Evolutionary conservation across 2,329 filamentous ascomycete species (phyloP).

Genomic region (Capronia epimyces): DNA sequence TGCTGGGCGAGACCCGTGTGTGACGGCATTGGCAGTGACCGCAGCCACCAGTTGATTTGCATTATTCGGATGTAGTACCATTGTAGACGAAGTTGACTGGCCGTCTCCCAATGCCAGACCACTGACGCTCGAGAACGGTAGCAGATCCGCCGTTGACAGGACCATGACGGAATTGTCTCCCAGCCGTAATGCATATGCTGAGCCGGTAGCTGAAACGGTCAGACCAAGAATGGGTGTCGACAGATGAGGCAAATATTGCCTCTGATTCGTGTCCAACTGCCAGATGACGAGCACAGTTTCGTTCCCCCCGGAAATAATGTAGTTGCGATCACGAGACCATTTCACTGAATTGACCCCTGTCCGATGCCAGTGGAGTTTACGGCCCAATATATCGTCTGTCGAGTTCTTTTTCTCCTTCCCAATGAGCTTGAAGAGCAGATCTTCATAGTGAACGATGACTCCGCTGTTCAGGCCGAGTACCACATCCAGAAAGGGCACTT

Average conservation of each 20-base stretch:
- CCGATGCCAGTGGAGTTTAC: slow-evolving; percentile 86
- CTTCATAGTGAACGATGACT: slow-evolving; percentile 73
- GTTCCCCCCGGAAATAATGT: slow-evolving; percentile 84
- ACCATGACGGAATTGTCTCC: slow-evolving; percentile 91
- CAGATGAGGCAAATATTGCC: slow-evolving; percentile 83
- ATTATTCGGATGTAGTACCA: slow-evolving; percentile 57
- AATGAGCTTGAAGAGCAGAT: slow-evolving; percentile 58
- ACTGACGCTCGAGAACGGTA: slow-evolving; percentile 65
- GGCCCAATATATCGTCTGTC: slow-evolving; percentile 47
- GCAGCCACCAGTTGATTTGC: slow-evolving; percentile 63
- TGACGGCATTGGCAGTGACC: slow-evolving; percentile 48
- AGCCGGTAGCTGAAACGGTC: slow-evolving; percentile 70
- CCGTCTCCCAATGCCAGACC: slow-evolving; percentile 52
- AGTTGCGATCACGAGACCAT: slow-evolving; percentile 91
- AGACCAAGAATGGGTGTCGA: slow-evolving; percentile 79
- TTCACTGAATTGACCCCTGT: slow-evolving; percentile 76
- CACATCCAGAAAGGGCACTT: slow-evolving; percentile 57
- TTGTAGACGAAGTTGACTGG: slow-evolving; percentile 28
- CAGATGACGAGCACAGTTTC: slow-evolving; percentile 87
- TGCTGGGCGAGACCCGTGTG: slow-evolving; percentile 18
- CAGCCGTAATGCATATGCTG: slow-evolving; percentile 76
- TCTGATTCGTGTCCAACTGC: slow-evolving; percentile 82
- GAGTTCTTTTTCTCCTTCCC: slow-evolving; percentile 40
- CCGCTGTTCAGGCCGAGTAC: slow-evolving; percentile 72
- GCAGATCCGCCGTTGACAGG: slow-evolving; percentile 81